These are phyloP conservation scores for Dothiorella sarmentorum DNA, from an alignment of 2,329 filamentous ascomycete species.

Conservation along the genomic window DNA sequence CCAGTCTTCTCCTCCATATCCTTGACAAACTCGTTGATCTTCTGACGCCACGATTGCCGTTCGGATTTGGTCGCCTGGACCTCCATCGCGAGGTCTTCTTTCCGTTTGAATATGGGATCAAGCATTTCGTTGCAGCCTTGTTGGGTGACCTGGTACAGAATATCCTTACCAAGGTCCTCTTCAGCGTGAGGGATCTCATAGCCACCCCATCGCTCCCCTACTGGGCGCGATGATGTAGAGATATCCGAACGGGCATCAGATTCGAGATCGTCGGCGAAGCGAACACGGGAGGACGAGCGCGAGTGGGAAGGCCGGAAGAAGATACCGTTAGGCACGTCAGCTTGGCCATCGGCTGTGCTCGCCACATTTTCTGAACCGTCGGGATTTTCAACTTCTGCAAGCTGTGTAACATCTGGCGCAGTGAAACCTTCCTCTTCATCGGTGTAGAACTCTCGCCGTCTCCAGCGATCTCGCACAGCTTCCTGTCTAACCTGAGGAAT, in stretches of 20 bases:
- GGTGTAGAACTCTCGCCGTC: conserved; percentile 73
- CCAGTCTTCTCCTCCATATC: conserved; percentile 25
- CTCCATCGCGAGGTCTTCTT: conserved; percentile 72
- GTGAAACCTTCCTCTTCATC: conserved; percentile 76
- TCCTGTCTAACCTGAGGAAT: conserved; percentile 20
- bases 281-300: conserved; percentile 73
- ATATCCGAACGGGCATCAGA: conserved; percentile 68
- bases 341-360: conserved; percentile 33
- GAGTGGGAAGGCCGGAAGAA: conserved; percentile 39
- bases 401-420: neutral
- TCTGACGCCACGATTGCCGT: conserved; percentile 24
- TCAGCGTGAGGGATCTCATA: conserved; percentile 78
- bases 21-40: conserved; percentile 8
- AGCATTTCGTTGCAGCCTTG: conserved; percentile 91
- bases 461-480: conserved; percentile 66
- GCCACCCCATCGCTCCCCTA: conserved; percentile 68
- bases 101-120: conserved; percentile 76
- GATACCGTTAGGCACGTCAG: conserved; percentile 35
- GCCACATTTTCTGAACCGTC: neutral
- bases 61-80: conserved; percentile 46
- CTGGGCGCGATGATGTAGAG: conserved; percentile 67
- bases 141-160: conserved; percentile 87
- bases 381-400: neutral
- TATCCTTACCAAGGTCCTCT: conserved; percentile 78
- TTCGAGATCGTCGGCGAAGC: conserved; percentile 70